Base-by-base conservation (phyloP, 2,329 filamentous ascomycete genomes). In the Elsinoe necatrix region DNA sequence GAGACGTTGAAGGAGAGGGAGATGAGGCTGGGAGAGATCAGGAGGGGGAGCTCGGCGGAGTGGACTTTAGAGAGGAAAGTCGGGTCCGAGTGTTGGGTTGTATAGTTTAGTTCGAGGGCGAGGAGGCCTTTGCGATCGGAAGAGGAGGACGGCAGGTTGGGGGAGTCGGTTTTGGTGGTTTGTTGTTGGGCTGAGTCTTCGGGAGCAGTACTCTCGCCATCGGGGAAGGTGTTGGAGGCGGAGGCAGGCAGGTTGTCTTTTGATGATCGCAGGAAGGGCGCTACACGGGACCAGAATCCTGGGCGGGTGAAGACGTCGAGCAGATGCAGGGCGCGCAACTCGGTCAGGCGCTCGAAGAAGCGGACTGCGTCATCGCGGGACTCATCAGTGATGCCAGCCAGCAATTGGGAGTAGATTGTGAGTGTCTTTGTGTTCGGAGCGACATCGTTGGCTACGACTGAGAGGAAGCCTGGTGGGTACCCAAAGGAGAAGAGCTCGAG, bases 401-500 rank as follows among this genome's bases (percentile, higher is more conserved):
- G 69, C 1, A 77, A 65, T 60, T 77, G 74, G 39, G 67, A 71
- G 61, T 76, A 77, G 1, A 77, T 60, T 0, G 75, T 75, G 18
- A 78, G 60, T 43, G 65, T 69, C 58, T 71, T 73, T 23, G 77
- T 59, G 14, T 73, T 71, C 2, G 71, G 70, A 1, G 77, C 61
- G 2, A 67, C 61, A n/a, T 67, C 63, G 52, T 55, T 42, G 4
- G 71, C 69, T 3, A 78, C 64, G 1, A 65, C 62, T 7, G 63
- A 67, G 12, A 77, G 66, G 62, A 76, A 78, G 9, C 69, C 70
- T 0, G 70, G 68, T 6, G 69, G 73, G 61, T 76, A 78, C 31
- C 75, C 75, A 4, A 77, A 65, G 11, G 69, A 69, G 68, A 78
- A 78, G 25, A 76, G 68, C 61, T 78, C 75, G 41, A 78, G 70